Conservation (phyloP, 768 basidiomycete genomes). For the Amanita rubescens region DNA sequence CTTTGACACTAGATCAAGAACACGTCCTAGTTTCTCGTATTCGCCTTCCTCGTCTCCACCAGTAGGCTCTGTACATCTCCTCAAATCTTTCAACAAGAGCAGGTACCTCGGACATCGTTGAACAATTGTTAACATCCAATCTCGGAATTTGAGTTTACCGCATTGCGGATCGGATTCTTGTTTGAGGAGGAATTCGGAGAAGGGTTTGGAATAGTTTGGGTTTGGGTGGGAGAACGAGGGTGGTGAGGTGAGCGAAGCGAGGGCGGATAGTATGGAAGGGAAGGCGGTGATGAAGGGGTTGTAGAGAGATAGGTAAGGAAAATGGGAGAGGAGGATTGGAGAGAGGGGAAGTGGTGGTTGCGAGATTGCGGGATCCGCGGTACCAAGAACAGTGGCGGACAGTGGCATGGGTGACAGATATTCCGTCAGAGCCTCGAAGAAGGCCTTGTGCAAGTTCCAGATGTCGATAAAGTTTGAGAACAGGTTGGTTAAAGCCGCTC, state of each 20-base stretch:
- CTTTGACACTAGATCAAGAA: slow-evolving; percentile 63
- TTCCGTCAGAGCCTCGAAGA: slow-evolving; percentile 52
- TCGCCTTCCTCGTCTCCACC: slow-evolving; percentile 48
- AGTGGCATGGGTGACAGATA: slow-evolving; percentile 19
- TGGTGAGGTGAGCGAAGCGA: slow-evolving; percentile 45
- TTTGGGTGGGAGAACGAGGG: slow-evolving; percentile 30
- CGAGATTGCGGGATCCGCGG: slow-evolving; percentile 2
- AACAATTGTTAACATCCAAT: slow-evolving; percentile 83
- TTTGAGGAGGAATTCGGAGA: slow-evolving; percentile 53
- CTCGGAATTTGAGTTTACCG: slow-evolving; percentile 67
- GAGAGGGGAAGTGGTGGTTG: slow-evolving; percentile 24
- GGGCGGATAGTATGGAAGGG: slow-evolving; percentile 51
- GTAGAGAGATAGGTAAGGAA: slow-evolving; percentile 84
- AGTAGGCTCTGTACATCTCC: slow-evolving; percentile 48
- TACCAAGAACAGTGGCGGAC: slow-evolving; percentile 15
- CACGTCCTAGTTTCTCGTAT: slow-evolving; percentile 49
- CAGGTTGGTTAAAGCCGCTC: slow-evolving; percentile 59
- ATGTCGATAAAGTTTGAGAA: slow-evolving; percentile 91
- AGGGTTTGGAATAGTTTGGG: slow-evolving; percentile 40
- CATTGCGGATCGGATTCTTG: slow-evolving; percentile 68
- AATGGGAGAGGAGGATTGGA: slow-evolving; percentile 62
- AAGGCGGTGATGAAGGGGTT: slow-evolving; percentile 81
- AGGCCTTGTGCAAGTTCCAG: slow-evolving; percentile 79
- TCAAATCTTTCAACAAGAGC: slow-evolving; percentile 75
- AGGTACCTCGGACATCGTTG: slow-evolving; percentile 87